These are phyloP conservation scores for Penicillium sp. DNA, from an alignment of 2,329 filamentous ascomycete species.

Conservation along the genomic window DNA sequence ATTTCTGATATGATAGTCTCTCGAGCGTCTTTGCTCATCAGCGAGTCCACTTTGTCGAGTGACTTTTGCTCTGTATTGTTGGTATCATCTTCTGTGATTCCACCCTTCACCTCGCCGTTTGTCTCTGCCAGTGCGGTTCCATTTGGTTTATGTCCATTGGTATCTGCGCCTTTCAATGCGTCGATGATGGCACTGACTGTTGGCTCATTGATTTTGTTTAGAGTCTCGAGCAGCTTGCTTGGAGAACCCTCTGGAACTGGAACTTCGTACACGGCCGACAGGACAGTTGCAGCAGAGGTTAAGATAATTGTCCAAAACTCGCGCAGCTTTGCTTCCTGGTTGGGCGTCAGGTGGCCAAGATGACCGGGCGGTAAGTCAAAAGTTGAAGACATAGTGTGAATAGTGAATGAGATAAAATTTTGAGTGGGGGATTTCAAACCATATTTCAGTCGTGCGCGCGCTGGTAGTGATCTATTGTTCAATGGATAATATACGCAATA, in stretches of 20 bases:
- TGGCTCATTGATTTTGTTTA: constrained; percentile 23
- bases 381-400: constrained; percentile 11
- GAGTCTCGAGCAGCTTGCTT: constrained; percentile 20
- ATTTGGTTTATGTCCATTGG: neutral
- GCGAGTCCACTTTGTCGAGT: constrained; percentile 18
- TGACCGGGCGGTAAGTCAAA: constrained; percentile 41
- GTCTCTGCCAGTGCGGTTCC: neutral
- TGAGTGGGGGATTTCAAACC: neutral
- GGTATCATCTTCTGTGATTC: neutral
- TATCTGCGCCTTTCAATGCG: constrained; percentile 13
- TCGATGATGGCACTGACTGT: constrained; percentile 22
- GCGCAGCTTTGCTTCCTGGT: constrained; percentile 80
- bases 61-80: constrained; percentile 10
- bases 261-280: constrained; percentile 39
- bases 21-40: constrained; percentile 19
- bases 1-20: constrained; percentile 17
- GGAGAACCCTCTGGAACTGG: constrained; percentile 17
- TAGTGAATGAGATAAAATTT: neutral
- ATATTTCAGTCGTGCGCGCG: neutral
- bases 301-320: constrained; percentile 69
- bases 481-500: neutral
- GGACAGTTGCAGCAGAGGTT: constrained; percentile 18
- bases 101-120: neutral
- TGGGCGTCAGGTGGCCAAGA: constrained; percentile 75
- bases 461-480: neutral